A percentile compares a stretch with the other conserved stretches of the same genome.
phyloP scores from a whole-genome alignment of 805 yeast species.

The Lipomyces chichibuensis region DNA sequence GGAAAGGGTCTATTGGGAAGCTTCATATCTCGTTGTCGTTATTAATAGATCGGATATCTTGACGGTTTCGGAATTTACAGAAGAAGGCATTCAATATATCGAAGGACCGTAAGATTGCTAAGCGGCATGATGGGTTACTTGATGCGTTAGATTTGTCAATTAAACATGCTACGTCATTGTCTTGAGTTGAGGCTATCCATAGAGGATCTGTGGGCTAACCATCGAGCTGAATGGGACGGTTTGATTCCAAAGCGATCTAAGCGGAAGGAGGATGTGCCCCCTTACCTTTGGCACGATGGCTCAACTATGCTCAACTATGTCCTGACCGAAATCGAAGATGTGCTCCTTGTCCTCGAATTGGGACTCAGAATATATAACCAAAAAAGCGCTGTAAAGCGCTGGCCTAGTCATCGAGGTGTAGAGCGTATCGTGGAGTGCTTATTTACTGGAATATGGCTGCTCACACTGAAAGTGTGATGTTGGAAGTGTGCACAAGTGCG shows the following conservation, averaged over 20 bases:
- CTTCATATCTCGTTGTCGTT: neutral
- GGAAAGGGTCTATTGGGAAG: neutral
- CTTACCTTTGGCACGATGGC: neutral
- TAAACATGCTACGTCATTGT: conserved; percentile 1
- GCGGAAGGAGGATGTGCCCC: conserved; percentile 7
- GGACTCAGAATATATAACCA: too few relatives aligned
- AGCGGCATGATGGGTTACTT: conserved; percentile 2
- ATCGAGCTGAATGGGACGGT: conserved; percentile 2
- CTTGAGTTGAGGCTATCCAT: conserved; percentile 4
- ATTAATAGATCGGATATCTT: conserved; percentile 2
- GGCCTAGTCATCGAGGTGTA: too few relatives aligned
- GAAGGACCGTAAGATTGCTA: conserved; percentile 3
- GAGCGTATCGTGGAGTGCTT: too few relatives aligned
- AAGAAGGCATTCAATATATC: conserved; percentile 1
- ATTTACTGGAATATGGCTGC: too few relatives aligned
- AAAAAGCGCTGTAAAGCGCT: too few relatives aligned
- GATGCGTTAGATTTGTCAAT: neutral
- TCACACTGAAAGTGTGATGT: too few relatives aligned
- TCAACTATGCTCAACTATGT: neutral
- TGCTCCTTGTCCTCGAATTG: neutral
- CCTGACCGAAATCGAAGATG: conserved; percentile 7
- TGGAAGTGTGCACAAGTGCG: too few relatives aligned
- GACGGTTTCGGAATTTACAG: conserved; percentile 4
- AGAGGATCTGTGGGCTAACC: conserved; percentile 4
- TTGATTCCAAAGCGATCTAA: conserved; percentile 2